Conservation (phyloP, 768 basidiomycete genomes). For the Suillus cothurnatus region DNA sequence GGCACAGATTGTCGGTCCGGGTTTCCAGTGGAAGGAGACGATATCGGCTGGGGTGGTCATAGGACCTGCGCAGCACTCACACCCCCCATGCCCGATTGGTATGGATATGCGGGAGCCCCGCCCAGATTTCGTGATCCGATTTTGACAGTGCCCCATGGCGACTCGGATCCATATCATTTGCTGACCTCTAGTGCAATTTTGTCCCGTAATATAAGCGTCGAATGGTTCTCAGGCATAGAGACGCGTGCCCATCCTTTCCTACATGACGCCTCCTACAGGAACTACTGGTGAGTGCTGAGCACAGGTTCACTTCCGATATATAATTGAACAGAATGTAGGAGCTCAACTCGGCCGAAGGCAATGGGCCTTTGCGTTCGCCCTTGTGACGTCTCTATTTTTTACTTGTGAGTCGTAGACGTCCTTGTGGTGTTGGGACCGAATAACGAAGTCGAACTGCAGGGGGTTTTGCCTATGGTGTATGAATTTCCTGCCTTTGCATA, state of each 20-base stretch:
- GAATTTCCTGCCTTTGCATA: constrained; percentile 21
- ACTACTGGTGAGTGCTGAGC: constrained; percentile 40
- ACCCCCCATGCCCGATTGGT: constrained; percentile 8
- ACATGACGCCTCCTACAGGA: constrained; percentile 41
- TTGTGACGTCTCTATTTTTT: constrained; percentile 78
- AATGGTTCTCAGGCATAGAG: not conserved
- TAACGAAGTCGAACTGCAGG: constrained; percentile 34
- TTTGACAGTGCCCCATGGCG: not conserved
- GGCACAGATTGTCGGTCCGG: not conserved
- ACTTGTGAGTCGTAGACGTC: constrained; percentile 48
- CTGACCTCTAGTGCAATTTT: not conserved
- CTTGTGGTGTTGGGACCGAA: not conserved
- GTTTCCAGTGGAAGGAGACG: not conserved
- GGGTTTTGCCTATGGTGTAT: constrained; percentile 70
- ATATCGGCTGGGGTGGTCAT: constrained; percentile 7
- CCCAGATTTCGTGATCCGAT: not conserved
- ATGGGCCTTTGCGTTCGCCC: constrained; percentile 61
- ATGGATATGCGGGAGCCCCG: not conserved
- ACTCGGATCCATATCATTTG: not conserved
- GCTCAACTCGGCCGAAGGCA: constrained; percentile 45
- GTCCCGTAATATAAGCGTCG: constrained; percentile 10
- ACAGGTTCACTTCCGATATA: not conserved
- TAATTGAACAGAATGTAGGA: constrained; percentile 18
- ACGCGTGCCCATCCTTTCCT: constrained; percentile 7
- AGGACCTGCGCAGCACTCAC: constrained; percentile 9